These are phyloP conservation scores for Periconia sp. DNA, from an alignment of 2,329 filamentous ascomycete species.

Conservation along the genomic window DNA sequence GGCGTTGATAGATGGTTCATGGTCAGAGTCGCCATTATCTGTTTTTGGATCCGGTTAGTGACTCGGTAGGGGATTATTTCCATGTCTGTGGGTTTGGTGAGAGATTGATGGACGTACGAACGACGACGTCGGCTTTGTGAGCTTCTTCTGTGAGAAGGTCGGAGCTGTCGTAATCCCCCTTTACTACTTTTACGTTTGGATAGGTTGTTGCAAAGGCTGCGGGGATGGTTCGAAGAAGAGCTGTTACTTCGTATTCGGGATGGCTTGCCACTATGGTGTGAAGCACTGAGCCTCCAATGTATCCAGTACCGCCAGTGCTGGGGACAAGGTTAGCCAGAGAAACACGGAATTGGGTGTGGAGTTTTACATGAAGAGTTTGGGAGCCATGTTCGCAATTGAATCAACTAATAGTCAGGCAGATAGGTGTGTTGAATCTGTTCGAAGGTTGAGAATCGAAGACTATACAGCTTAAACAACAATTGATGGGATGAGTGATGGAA, in stretches of 20 bases:
- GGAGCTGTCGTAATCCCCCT: slow-evolving; percentile 51
- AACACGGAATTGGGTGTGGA: not conserved
- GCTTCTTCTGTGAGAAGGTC: slow-evolving; percentile 50
- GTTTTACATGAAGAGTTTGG: slow-evolving; percentile 35
- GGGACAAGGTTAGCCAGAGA: not conserved
- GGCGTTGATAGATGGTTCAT: slow-evolving; percentile 41
- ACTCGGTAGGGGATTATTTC: not conserved
- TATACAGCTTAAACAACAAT: too few species aligned
- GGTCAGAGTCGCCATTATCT: slow-evolving; percentile 36
- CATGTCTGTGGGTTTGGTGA: not conserved
- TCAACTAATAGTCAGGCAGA: too few species aligned
- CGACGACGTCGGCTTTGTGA: slow-evolving; percentile 53
- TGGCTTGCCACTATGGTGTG: slow-evolving; percentile 49
- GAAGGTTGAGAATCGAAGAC: too few species aligned
- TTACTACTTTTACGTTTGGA: slow-evolving; percentile 50
- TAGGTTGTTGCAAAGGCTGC: slow-evolving; percentile 29
- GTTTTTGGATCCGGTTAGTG: not conserved
- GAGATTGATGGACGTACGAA: slow-evolving; percentile 27
- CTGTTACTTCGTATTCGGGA: slow-evolving; percentile 50
- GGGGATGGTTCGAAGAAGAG: slow-evolving; percentile 46
- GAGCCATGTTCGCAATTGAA: slow-evolving; percentile 18
- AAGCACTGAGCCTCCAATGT: slow-evolving; percentile 57
- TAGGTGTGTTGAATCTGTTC: too few species aligned
- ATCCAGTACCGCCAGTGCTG: slow-evolving; percentile 56
- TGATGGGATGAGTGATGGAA: too few species aligned